Conservation (phyloP, 1,139 yeast species). For the Pichia inconspicua region DNA sequence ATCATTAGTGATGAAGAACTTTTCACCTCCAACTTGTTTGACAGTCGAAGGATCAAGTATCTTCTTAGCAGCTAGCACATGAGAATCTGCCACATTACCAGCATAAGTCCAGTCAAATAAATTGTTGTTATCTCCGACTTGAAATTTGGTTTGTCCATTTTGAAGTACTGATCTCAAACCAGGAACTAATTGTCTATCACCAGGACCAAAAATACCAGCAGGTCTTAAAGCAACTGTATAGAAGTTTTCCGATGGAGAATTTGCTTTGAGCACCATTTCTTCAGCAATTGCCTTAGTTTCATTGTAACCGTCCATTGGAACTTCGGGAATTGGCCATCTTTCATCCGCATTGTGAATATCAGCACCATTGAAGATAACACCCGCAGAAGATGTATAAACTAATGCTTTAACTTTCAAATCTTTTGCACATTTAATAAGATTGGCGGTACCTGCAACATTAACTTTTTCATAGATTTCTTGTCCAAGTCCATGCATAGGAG, state of each 20-base stretch:
- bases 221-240: slow-evolving; percentile 86
- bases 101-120: slow-evolving; percentile 95
- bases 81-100: slow-evolving; percentile 99
- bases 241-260: slow-evolving; percentile 45
- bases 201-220: slow-evolving; percentile 98
- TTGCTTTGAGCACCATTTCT: slow-evolving; percentile 65
- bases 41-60: slow-evolving; percentile 41
- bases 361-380: slow-evolving; percentile 91
- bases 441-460: slow-evolving; percentile 82
- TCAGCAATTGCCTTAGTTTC: slow-evolving; percentile 94
- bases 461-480: slow-evolving; percentile 80
- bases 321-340: slow-evolving; percentile 82
- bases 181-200: slow-evolving; percentile 94
- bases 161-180: slow-evolving; percentile 79
- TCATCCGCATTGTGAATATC: slow-evolving; percentile 91
- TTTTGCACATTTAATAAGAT: slow-evolving; percentile 61
- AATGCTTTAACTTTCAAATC: slow-evolving; percentile 50
- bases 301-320: slow-evolving; percentile 95
- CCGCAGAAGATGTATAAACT: slow-evolving; percentile 95
- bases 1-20: slow-evolving; percentile 88
- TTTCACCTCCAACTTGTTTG: slow-evolving; percentile 63
- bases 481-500: slow-evolving; percentile 86
- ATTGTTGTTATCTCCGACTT: slow-evolving; percentile 88
- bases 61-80: slow-evolving; percentile 81
- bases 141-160: slow-evolving; percentile 83